A percentile compares a stretch with the other conserved stretches of the same genome.
Evolutionary conservation across 164 flowering plant genomes (phyloP).

Genomic region (Buxus sempervirens): DNA sequence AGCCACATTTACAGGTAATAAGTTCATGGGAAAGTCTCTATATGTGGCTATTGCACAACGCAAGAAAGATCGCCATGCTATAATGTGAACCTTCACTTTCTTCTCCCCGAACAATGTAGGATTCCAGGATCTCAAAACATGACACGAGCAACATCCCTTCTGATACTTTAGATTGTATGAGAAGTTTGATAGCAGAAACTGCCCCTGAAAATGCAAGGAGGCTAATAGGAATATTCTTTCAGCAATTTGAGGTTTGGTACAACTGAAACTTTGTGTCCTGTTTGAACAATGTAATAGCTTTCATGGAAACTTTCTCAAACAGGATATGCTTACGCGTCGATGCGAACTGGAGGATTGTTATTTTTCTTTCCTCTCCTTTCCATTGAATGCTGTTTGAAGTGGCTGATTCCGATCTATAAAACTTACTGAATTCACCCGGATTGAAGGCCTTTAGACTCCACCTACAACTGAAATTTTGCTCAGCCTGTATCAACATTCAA

Average conservation of each 20-base stretch:
- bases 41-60: slow-evolving; percentile 25
- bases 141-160: neutral
- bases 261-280: neutral
- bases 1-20: slow-evolving; percentile 21
- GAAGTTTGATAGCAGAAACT: neutral
- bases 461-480: neutral
- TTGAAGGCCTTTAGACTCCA: neutral
- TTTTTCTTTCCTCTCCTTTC: neutral
- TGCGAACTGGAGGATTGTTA: neutral
- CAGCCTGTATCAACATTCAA: neutral
- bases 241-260: too few relatives aligned
- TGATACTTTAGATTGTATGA: too few relatives aligned
- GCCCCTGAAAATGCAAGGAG: neutral
- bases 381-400: slow-evolving; percentile 1
- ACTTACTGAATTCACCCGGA: slow-evolving; percentile 8
- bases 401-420: slow-evolving; percentile 9
- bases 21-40: slow-evolving; percentile 18
- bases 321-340: neutral
- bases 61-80: slow-evolving; percentile 20
- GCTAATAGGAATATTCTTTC: neutral
- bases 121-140: neutral
- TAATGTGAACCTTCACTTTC: neutral
- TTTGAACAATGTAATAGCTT: too few relatives aligned
- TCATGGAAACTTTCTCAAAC: neutral
- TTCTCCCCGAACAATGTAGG: too few relatives aligned